Evolutionary conservation across 306 rosid genomes (phyloP).

Genomic region (Ormosia semicastrata): DNA sequence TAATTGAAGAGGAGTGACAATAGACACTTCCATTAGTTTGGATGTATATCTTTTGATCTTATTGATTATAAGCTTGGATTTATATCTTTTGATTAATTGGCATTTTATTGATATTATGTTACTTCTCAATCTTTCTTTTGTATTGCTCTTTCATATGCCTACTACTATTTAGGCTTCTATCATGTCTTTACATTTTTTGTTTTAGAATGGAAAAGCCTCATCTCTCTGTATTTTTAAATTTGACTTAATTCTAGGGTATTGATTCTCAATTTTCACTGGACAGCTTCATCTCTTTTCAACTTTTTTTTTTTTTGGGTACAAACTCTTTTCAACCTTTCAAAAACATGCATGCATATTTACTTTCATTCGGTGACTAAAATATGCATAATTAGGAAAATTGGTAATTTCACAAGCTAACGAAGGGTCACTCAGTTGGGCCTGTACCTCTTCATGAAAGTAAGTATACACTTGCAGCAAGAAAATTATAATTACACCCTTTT

Average conservation of each 20-base stretch:
- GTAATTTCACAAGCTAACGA: background rate
- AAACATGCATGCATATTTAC: background rate
- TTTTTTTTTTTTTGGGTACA: background rate
- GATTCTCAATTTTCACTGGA: slow-evolving; percentile 10
- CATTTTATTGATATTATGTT: too few relatives aligned
- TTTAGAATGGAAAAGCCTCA: too few relatives aligned
- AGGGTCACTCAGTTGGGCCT: background rate
- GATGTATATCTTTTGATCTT: too few relatives aligned
- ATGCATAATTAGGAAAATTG: background rate
- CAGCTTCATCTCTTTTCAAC: slow-evolving; percentile 5
- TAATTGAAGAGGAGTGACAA: too few relatives aligned
- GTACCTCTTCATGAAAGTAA: background rate
- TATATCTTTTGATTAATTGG: too few relatives aligned
- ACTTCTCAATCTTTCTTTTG: too few relatives aligned
- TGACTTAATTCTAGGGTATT: background rate
- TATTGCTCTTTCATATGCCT: too few relatives aligned
- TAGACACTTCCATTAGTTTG: too few relatives aligned
- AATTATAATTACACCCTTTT: background rate
- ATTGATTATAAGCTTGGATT: too few relatives aligned
- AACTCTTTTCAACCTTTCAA: background rate
- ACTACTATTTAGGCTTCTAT: too few relatives aligned
- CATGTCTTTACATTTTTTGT: too few relatives aligned
- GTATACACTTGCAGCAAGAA: background rate
- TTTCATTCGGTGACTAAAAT: background rate
- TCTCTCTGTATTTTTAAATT: too few relatives aligned